phyloP scores from a whole-genome alignment of 129 eudicot species.

The Flaveria trinervia region DNA sequence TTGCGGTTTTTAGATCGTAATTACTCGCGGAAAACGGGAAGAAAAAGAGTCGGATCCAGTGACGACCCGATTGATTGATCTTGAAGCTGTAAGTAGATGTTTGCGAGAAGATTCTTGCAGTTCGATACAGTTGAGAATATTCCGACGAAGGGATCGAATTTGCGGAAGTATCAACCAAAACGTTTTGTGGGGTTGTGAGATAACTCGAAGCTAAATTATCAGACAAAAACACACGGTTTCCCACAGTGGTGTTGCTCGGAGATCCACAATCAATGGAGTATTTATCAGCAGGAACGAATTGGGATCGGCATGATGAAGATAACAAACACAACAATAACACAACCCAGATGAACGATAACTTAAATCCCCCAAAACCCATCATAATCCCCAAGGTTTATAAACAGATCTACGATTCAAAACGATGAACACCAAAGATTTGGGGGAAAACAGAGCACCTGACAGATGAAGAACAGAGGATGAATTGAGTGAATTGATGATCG shows the following conservation, averaged over 20 bases:
- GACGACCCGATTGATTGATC: slow-evolving; percentile 68
- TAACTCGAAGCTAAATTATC: slow-evolving; percentile 66
- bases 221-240: slow-evolving; percentile 51
- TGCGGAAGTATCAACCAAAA: slow-evolving; percentile 52
- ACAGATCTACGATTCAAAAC: not conserved
- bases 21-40: slow-evolving; percentile 53
- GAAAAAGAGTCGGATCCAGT: slow-evolving; percentile 85
- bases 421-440: not conserved
- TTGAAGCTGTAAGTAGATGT: slow-evolving; percentile 53
- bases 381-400: slow-evolving; percentile 19
- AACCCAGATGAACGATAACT: slow-evolving; percentile 38
- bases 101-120: slow-evolving; percentile 68
- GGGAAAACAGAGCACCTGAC: slow-evolving; percentile 39
- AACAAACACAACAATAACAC: slow-evolving; percentile 32
- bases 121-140: slow-evolving; percentile 49
- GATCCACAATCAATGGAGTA: slow-evolving; percentile 84
- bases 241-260: slow-evolving; percentile 49
- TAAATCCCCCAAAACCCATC: slow-evolving; percentile 43
- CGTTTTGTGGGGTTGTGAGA: slow-evolving; percentile 63
- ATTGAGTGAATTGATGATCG: not conserved
- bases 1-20: slow-evolving; percentile 55
- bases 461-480: slow-evolving; percentile 29
- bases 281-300: slow-evolving; percentile 56
- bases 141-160: slow-evolving; percentile 52
- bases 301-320: slow-evolving; percentile 32